These are phyloP conservation scores for Aspergillus sp. DNA, from an alignment of 2,329 filamentous ascomycete species.

Conservation along the genomic window DNA sequence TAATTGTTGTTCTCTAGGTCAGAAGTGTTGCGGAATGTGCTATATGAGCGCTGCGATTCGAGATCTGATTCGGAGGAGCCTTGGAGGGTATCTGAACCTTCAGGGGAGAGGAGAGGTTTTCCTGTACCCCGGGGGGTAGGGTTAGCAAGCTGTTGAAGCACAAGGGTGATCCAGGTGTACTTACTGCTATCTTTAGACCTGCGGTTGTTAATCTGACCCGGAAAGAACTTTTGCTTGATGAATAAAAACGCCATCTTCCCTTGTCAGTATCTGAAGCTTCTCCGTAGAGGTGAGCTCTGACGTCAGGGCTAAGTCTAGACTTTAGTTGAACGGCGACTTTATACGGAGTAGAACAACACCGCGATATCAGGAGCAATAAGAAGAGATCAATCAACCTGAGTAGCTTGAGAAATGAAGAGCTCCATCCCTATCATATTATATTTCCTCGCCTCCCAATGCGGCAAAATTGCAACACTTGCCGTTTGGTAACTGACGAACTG, in stretches of 20 bases:
- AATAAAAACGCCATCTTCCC: slow-evolving; percentile 33
- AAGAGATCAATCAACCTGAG: no score
- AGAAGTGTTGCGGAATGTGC: slow-evolving; percentile 25
- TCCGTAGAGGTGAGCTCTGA: neutral
- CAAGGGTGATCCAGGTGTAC: neutral
- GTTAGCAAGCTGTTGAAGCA: neutral
- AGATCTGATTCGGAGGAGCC: slow-evolving; percentile 22
- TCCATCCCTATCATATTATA: neutral
- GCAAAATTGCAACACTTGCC: neutral
- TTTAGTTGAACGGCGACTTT: neutral
- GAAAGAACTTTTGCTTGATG: slow-evolving; percentile 32
- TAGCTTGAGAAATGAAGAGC: no score
- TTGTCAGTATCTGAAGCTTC: neutral
- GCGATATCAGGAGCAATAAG: neutral
- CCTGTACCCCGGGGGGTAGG: slow-evolving; percentile 10
- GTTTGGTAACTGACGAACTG: neutral
- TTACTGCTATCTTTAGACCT: slow-evolving; percentile 1
- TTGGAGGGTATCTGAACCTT: slow-evolving; percentile 17
- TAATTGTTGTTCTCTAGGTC: slow-evolving; percentile 16
- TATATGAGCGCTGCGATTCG: slow-evolving; percentile 30
- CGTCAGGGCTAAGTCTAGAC: neutral
- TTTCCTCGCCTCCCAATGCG: neutral
- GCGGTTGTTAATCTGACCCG: slow-evolving; percentile 13
- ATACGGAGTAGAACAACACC: neutral
- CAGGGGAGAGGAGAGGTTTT: slow-evolving; percentile 26